phyloP scores from a whole-genome alignment of 2,329 filamentous ascomycete genomes.

The Arthroderma sp. region DNA sequence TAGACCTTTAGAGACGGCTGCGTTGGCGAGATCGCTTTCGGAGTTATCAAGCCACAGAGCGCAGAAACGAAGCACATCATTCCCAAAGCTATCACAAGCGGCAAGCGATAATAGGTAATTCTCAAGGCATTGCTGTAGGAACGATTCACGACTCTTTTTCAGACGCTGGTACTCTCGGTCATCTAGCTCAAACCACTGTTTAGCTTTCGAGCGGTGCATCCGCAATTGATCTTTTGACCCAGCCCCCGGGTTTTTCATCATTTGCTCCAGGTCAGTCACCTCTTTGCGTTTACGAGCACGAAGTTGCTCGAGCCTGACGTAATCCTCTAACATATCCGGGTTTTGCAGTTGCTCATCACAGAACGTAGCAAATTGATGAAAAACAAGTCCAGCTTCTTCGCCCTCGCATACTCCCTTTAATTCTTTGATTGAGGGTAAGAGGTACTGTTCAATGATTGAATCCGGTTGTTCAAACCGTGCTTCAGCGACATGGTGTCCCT shows the following conservation, averaged over 20 bases:
- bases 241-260: constrained; percentile 37
- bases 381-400: constrained; percentile 70
- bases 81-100: constrained; percentile 78
- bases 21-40: constrained; percentile 61
- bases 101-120: constrained; percentile 80
- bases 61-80: constrained; percentile 81
- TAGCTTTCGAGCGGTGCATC: constrained; percentile 56
- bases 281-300: constrained; percentile 71
- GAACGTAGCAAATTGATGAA: constrained; percentile 87
- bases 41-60: constrained; percentile 87
- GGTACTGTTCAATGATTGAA: constrained; percentile 72
- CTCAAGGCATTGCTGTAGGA: constrained; percentile 77
- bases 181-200: constrained; percentile 81
- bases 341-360: constrained; percentile 91
- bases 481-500: constrained; percentile 76
- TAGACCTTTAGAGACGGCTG: constrained; percentile 58
- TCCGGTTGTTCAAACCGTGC: constrained; percentile 85
- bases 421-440: constrained; percentile 71
- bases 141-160: constrained; percentile 61
- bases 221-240: constrained; percentile 45
- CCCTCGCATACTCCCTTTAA: constrained; percentile 56
- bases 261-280: constrained; percentile 55
- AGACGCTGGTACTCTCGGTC: constrained; percentile 73
- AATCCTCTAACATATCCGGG: constrained; percentile 69
- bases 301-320: constrained; percentile 65